A percentile compares a stretch with the other conserved stretches of the same genome.
These are phyloP conservation scores for Fraxinus cuspidata DNA, from an alignment of 257 asterid species.

Conservation along the genomic window DNA sequence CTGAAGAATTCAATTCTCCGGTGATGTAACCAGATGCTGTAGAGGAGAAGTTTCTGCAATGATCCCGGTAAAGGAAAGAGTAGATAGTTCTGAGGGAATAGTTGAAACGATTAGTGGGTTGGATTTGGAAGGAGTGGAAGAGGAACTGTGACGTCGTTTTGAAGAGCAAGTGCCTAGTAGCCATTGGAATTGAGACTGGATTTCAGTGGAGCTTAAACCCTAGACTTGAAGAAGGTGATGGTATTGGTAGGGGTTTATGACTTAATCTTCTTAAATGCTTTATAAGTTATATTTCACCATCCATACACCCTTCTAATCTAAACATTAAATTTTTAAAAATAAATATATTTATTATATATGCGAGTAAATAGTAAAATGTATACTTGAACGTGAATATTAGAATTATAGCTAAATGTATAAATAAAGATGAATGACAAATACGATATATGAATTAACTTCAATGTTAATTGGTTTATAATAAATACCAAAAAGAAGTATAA, in stretches of 20 bases:
- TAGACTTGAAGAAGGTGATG: slow-evolving; percentile 15
- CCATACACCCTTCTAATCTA: too few relatives aligned
- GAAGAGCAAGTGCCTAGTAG: slow-evolving; percentile 49
- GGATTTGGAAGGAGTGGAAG: slow-evolving; percentile 10
- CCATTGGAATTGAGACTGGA: slow-evolving; percentile 34
- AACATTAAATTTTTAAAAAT: too few relatives aligned
- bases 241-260: background rate
- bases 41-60: slow-evolving; percentile 53
- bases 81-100: slow-evolving; percentile 34
- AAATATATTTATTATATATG: too few relatives aligned
- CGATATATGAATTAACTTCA: too few relatives aligned
- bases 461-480: too few relatives aligned
- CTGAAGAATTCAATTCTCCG: slow-evolving; percentile 56
- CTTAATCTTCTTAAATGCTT: too few relatives aligned
- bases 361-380: too few relatives aligned
- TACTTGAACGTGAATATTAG: too few relatives aligned
- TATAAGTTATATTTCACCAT: too few relatives aligned
- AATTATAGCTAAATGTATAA: too few relatives aligned
- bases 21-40: slow-evolving; percentile 50
- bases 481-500: too few relatives aligned
- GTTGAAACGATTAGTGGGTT: slow-evolving; percentile 24
- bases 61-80: slow-evolving; percentile 25
- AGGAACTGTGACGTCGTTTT: slow-evolving; percentile 46
- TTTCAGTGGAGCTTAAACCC: slow-evolving; percentile 48
- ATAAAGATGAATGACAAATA: too few relatives aligned